phyloP scores from a whole-genome alignment of 78 protist species.

The Guillardia theta region DNA sequence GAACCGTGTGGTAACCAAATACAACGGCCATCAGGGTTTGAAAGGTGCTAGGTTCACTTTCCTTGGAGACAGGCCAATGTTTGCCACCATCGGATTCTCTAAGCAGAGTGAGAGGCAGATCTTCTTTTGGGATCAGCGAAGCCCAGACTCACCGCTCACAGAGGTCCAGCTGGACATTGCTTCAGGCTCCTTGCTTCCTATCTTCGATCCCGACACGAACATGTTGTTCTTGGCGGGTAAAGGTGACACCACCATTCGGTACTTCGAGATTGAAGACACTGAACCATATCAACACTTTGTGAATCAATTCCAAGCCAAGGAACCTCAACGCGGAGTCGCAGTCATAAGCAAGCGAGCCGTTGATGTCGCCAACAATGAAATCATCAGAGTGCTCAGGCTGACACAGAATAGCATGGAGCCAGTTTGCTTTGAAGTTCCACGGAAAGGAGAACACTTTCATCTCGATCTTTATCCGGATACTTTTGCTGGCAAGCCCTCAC shows the following conservation, averaged over 20 bases:
- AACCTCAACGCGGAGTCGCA: constrained; percentile 85
- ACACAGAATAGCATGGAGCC: constrained; percentile 49
- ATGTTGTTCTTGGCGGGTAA: constrained; percentile 85
- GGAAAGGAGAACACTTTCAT: constrained; percentile 90
- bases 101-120: constrained; percentile 80
- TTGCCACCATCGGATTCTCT: constrained; percentile 88
- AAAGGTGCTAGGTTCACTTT: constrained; percentile 83
- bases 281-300: constrained; percentile 65
- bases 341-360: constrained; percentile 86
- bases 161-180: constrained; percentile 70
- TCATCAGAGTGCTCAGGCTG: constrained; percentile 84
- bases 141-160: constrained; percentile 63
- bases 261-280: constrained; percentile 86
- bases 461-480: constrained; percentile 91
- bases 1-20: not conserved
- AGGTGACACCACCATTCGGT: constrained; percentile 96
- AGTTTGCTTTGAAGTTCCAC: constrained; percentile 70
- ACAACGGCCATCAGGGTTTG: constrained; percentile 66
- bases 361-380: constrained; percentile 77
- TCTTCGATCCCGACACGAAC: constrained; percentile 85
- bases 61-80: constrained; percentile 66
- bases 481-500: constrained; percentile 74
- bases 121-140: constrained; percentile 41
- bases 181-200: constrained; percentile 87
- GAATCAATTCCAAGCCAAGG: constrained; percentile 52